phyloP scores from a whole-genome alignment of 2,329 filamentous ascomycete species.

The Chrysosporium queenslandicum region DNA sequence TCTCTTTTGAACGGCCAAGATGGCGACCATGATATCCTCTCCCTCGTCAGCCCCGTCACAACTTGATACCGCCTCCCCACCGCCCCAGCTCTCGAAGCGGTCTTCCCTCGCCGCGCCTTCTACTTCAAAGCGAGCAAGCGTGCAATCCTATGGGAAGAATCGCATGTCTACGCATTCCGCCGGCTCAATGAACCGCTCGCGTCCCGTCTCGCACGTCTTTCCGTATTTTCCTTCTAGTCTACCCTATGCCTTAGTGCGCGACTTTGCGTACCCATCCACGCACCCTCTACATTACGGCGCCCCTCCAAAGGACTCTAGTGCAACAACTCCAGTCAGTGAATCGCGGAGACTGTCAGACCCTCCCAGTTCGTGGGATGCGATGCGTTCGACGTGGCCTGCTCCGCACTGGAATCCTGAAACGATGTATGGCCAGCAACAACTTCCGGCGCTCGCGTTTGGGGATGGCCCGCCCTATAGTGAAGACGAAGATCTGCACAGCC shows the following conservation, averaged over 20 bases:
- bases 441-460: constrained; percentile 72
- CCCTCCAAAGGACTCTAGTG: constrained; percentile 65
- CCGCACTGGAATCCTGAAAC: constrained; percentile 40
- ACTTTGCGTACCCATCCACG: constrained; percentile 78
- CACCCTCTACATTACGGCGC: constrained; percentile 92
- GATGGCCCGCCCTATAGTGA: constrained; percentile 91
- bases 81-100: constrained; percentile 23
- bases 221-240: constrained; percentile 77
- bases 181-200: constrained; percentile 53
- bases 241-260: constrained; percentile 78
- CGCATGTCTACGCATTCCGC: constrained; percentile 76
- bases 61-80: constrained; percentile 23
- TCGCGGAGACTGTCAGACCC: constrained; percentile 70
- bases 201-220: constrained; percentile 71
- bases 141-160: constrained; percentile 65
- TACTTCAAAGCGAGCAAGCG: constrained; percentile 48
- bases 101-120: constrained; percentile 45
- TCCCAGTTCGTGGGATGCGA: constrained; percentile 65
- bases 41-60: constrained; percentile 25
- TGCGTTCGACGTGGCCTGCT: constrained; percentile 48
- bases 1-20: constrained; percentile 14
- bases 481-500: constrained; percentile 88
- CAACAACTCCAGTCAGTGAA: constrained; percentile 79
- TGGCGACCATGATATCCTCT: constrained; percentile 31
- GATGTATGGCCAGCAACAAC: constrained; percentile 55